Percentiles rank a stretch among this genome's conserved stretches.
Evolutionary conservation across 2,329 filamentous ascomycete genomes (phyloP).

Genomic region (Rhynchosporium agropyri): DNA sequence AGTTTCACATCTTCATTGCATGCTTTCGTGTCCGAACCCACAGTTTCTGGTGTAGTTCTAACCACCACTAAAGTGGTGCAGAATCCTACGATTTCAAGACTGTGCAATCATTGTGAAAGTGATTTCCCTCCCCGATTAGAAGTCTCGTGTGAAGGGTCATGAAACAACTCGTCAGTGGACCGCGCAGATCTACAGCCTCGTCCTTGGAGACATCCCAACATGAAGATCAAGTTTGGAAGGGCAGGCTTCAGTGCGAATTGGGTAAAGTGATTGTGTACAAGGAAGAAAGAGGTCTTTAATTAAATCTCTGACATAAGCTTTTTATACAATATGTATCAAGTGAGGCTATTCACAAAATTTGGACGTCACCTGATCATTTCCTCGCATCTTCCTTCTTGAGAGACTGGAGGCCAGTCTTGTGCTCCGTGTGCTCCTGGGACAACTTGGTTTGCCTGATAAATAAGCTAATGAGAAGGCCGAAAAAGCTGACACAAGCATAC

Average conservation of each 20-base stretch:
- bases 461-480: too few relatives aligned
- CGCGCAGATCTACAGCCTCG: not conserved
- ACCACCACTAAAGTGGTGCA: not conserved
- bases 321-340: too few relatives aligned
- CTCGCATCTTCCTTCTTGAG: too few relatives aligned
- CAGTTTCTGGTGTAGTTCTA: conserved; percentile 8
- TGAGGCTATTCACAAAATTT: too few relatives aligned
- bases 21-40: conserved; percentile 2
- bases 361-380: too few relatives aligned
- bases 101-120: not conserved
- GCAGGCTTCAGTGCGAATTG: not conserved
- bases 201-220: not conserved
- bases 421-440: too few relatives aligned
- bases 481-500: too few relatives aligned
- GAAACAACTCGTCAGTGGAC: not conserved
- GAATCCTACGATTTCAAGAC: not conserved
- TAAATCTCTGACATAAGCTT: too few relatives aligned
- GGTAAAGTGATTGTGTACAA: too few relatives aligned
- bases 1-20: conserved; percentile 11
- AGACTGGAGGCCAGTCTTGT: too few relatives aligned
- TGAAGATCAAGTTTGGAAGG: not conserved
- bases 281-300: too few relatives aligned
- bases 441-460: too few relatives aligned
- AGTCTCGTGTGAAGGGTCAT: not conserved
- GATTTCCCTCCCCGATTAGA: not conserved